These are phyloP conservation scores for Dothideomycetes sp. DNA, from an alignment of 2,329 filamentous ascomycete species.

Conservation along the genomic window DNA sequence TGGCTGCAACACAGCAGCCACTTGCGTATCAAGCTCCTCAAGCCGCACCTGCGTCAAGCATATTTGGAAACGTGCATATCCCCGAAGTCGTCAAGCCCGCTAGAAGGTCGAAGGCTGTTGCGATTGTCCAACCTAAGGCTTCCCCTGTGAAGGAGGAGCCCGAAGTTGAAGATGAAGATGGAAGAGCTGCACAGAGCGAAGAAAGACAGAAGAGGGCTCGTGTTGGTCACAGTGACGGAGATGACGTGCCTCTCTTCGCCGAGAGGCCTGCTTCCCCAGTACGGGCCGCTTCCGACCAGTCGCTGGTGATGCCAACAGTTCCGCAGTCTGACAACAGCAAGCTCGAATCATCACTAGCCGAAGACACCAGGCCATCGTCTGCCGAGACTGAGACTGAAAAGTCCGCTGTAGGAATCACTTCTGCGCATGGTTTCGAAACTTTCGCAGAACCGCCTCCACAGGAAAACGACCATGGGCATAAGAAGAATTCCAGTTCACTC, in stretches of 20 bases:
- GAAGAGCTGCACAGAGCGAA: conserved; percentile 53
- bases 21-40: conserved; percentile 27
- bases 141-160: conserved; percentile 20
- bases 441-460: background rate
- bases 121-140: conserved; percentile 52
- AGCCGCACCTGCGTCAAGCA: conserved; percentile 23
- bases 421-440: background rate
- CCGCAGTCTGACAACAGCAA: background rate
- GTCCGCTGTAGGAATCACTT: background rate
- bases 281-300: background rate
- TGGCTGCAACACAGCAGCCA: conserved; percentile 19
- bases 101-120: conserved; percentile 73
- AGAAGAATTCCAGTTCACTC: conserved; percentile 40
- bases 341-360: background rate
- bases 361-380: background rate
- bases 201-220: conserved; percentile 68
- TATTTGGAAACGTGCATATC: conserved; percentile 46
- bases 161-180: conserved; percentile 48
- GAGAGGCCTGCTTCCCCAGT: conserved; percentile 24
- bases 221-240: conserved; percentile 53
- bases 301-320: background rate
- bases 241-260: conserved; percentile 69
- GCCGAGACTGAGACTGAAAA: background rate
- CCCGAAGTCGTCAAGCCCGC: conserved; percentile 55
- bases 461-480: conserved; percentile 7